phyloP scores from a whole-genome alignment of 1,284 basidiomycete genomes.

The Irpex sp. region DNA sequence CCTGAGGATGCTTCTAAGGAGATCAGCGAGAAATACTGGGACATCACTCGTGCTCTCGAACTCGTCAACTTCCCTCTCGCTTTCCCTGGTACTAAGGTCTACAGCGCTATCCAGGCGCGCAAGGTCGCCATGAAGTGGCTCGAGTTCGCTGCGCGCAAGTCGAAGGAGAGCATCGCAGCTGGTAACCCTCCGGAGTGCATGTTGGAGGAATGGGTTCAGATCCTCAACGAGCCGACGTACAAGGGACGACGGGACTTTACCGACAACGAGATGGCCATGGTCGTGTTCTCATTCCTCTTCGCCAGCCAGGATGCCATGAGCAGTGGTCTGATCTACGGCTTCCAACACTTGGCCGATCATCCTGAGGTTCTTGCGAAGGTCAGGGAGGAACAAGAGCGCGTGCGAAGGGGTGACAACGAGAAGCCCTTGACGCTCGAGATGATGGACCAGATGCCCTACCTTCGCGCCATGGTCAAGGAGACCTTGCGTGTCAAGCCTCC shows the following conservation, averaged over 20 bases:
- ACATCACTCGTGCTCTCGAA: slow-evolving; percentile 91
- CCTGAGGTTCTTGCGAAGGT: slow-evolving; percentile 89
- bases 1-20: slow-evolving; percentile 72
- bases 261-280: slow-evolving; percentile 95
- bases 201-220: slow-evolving; percentile 88
- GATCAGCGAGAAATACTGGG: slow-evolving; percentile 95
- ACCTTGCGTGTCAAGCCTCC: slow-evolving; percentile 87
- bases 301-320: slow-evolving; percentile 99
- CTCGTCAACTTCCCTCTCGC: slow-evolving; percentile 98
- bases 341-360: slow-evolving; percentile 94
- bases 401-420: slow-evolving; percentile 77
- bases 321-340: slow-evolving; percentile 86
- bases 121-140: slow-evolving; percentile 87
- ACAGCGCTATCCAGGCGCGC: slow-evolving; percentile 89
- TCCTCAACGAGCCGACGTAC: slow-evolving; percentile 64
- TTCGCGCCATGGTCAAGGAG: slow-evolving; percentile 90
- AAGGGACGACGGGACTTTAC: slow-evolving; percentile 86
- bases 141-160: slow-evolving; percentile 71
- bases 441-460: slow-evolving; percentile 91
- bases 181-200: slow-evolving; percentile 85
- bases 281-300: slow-evolving; percentile 94
- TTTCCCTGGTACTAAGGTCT: slow-evolving; percentile 95
- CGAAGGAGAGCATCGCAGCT: slow-evolving; percentile 81
- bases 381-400: slow-evolving; percentile 83
- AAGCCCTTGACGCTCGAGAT: slow-evolving; percentile 84